phyloP scores from a whole-genome alignment of 208 protist genomes.

The Angomonas ambiguus region DNA sequence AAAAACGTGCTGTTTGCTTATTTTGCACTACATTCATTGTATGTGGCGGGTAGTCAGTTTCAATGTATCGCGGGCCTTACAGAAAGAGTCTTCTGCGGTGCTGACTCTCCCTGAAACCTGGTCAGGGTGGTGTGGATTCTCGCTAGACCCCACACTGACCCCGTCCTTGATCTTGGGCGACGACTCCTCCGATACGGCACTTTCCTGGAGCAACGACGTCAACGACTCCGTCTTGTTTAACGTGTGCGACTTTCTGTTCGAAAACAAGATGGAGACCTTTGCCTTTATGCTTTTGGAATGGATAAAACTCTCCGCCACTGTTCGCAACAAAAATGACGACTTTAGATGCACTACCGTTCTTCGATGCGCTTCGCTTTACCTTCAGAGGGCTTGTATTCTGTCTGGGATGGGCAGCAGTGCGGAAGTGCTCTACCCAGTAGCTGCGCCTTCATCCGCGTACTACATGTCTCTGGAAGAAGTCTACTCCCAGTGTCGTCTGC shows the following conservation, averaged over 20 bases:
- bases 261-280: slow-evolving; percentile 40
- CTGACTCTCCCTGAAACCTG: slow-evolving; percentile 25
- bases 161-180: not conserved
- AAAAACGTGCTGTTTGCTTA: slow-evolving; percentile 34
- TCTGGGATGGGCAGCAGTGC: not conserved
- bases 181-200: slow-evolving; percentile 26
- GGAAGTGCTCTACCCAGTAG: not conserved
- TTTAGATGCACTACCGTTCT: slow-evolving; percentile 15
- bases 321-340: slow-evolving; percentile 31
- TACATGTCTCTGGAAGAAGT: not conserved
- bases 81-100: not conserved
- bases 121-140: slow-evolving; percentile 42
- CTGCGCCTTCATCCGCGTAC: not conserved
- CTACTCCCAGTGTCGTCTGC: slow-evolving; percentile 8
- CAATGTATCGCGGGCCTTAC: not conserved
- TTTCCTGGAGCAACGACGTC: slow-evolving; percentile 43
- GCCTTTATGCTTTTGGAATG: slow-evolving; percentile 56
- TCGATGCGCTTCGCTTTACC: not conserved
- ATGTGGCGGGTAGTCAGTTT: slow-evolving; percentile 28
- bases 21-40: slow-evolving; percentile 66
- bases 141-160: slow-evolving; percentile 19
- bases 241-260: slow-evolving; percentile 29
- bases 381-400: not conserved
- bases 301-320: slow-evolving; percentile 47
- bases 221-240: slow-evolving; percentile 12